These are phyloP conservation scores for Trametes meyenii DNA, from an alignment of 768 basidiomycete species.

Conservation along the genomic window DNA sequence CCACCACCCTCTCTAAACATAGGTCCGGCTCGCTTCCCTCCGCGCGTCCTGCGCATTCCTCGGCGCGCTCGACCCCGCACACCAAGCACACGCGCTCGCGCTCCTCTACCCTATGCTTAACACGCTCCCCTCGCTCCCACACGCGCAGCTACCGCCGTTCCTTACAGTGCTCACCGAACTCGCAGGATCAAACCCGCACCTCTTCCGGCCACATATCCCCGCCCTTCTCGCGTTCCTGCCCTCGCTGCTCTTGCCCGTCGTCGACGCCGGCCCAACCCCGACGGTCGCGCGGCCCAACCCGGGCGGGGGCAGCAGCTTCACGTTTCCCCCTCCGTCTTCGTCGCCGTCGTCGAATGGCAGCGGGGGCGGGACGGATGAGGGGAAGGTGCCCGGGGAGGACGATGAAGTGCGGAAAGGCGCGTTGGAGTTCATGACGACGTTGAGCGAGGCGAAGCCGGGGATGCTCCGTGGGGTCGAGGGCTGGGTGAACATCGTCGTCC, in stretches of 20 bases:
- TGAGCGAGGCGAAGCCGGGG: slow-evolving; percentile 72
- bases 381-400: slow-evolving; percentile 62
- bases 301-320: slow-evolving; percentile 38
- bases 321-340: slow-evolving; percentile 40
- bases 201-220: slow-evolving; percentile 76
- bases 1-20: background rate
- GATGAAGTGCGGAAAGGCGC: slow-evolving; percentile 72
- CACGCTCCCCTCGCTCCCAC: slow-evolving; percentile 63
- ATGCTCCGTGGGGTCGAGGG: slow-evolving; percentile 71
- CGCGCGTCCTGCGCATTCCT: slow-evolving; percentile 72
- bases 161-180: slow-evolving; percentile 72
- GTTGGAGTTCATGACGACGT: slow-evolving; percentile 79
- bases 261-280: slow-evolving; percentile 55
- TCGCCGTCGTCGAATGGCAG: slow-evolving; percentile 22
- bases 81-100: slow-evolving; percentile 61
- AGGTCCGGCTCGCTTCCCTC: slow-evolving; percentile 78
- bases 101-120: slow-evolving; percentile 76
- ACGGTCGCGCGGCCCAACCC: slow-evolving; percentile 52
- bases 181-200: slow-evolving; percentile 61
- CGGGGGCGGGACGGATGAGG: slow-evolving; percentile 39
- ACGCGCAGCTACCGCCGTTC: slow-evolving; percentile 61
- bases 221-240: slow-evolving; percentile 73
- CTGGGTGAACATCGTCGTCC: slow-evolving; percentile 71
- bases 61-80: slow-evolving; percentile 57
- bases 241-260: slow-evolving; percentile 66